Percentiles rank a stretch among this genome's conserved stretches.
These are phyloP conservation scores for Camellia lanceoleosa DNA, from an alignment of 148 eudicot species.

Conservation along the genomic window DNA sequence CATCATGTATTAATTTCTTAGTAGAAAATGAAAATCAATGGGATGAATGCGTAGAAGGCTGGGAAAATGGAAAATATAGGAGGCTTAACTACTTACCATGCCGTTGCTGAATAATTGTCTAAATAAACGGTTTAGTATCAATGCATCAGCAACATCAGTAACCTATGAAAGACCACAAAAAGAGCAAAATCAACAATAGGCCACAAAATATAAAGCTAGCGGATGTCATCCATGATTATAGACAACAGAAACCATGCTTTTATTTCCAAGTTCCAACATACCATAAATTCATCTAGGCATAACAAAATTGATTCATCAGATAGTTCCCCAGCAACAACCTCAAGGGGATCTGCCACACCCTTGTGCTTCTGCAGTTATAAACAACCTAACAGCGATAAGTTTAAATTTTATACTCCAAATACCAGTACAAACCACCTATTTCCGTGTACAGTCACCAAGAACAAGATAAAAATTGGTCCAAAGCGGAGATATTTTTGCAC, in stretches of 20 bases:
- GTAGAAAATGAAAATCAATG: not conserved
- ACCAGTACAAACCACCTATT: not conserved
- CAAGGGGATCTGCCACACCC: slow-evolving; percentile 88
- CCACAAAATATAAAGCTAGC: not conserved
- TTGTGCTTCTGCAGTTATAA: slow-evolving; percentile 62
- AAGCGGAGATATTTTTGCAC: not conserved
- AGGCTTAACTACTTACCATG: slow-evolving; percentile 46
- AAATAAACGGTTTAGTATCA: slow-evolving; percentile 81
- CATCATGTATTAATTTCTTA: not conserved
- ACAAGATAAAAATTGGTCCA: not conserved
- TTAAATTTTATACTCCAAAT: not conserved
- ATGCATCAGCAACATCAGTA: slow-evolving; percentile 91
- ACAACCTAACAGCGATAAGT: slow-evolving; percentile 13
- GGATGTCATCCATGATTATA: not conserved
- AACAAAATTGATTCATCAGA: slow-evolving; percentile 80
- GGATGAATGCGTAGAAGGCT: not conserved
- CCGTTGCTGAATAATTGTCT: slow-evolving; percentile 74
- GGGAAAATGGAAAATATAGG: not conserved
- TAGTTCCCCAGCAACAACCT: slow-evolving; percentile 83
- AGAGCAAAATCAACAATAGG: not conserved
- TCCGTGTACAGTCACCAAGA: not conserved
- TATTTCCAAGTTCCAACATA: slow-evolving; percentile 17
- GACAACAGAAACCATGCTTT: not conserved
- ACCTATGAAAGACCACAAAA: slow-evolving; percentile 41
- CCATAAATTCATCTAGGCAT: slow-evolving; percentile 90